Base-by-base conservation (phyloP, 1,284 basidiomycete species). In the Fomitopsis pinicola region DNA sequence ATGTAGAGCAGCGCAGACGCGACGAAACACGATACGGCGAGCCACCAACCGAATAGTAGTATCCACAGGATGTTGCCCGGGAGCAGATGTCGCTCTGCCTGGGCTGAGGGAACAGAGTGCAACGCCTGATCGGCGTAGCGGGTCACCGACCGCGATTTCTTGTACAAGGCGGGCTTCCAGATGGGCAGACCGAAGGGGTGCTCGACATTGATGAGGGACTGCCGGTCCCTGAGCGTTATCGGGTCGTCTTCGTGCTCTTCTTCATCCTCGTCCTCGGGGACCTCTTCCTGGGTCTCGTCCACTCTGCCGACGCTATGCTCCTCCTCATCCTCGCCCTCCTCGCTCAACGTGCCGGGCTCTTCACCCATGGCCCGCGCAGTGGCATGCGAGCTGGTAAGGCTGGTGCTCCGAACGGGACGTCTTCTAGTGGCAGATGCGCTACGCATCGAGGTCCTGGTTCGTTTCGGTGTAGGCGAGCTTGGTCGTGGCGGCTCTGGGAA, bases 81-180 rank as follows among this genome's bases (percentile, higher is more conserved):
- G 5, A 94, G 82, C 6, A 97, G 80, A 74, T 97, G 95, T 22
- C 94, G 86, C 70, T 96, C 94, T 1, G 92, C 94, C 62, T 94
- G 91, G 0, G 95, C 92, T 19, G 94, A 96, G 1, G 97, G 97
- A 44, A 92, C 84, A 17, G 91, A 87, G 73, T 99, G 97, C 2
- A 99, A 84, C 0, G 93, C 97, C 59, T 91, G 88, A 75, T 99
- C 97, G 45, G 97, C 97, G 75, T 95, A 90, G 60, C 96, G 91
- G 48, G 97, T 98, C 66, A 99, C 93, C 1, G 96, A 95, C 54
- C 97, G 90, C 33, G 92, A 93, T 75, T 99, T 99, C 77, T 97
- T 97, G 86, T 99, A 99, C 58, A 99, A 77, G 0, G 97, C 97
- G 14, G 97, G 97, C 76, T 99, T 99, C 97, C 97, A 99, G 72